These are phyloP conservation scores for Talaromyces marneffei DNA, from an alignment of 2,329 filamentous ascomycete species.

Conservation along the genomic window DNA sequence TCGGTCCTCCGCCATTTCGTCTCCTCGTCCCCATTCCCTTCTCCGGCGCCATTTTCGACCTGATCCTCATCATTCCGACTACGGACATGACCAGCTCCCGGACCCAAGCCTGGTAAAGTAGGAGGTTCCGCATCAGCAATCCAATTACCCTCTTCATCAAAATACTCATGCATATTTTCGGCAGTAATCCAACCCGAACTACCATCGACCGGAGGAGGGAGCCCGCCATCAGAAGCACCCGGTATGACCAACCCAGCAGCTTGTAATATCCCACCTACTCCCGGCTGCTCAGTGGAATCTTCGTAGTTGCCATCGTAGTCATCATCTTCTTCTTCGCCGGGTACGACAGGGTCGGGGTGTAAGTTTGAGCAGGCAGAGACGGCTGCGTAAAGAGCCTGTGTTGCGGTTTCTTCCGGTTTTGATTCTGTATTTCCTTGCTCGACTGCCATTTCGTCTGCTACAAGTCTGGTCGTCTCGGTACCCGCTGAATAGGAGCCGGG, in stretches of 20 bases:
- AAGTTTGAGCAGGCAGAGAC: slow-evolving; percentile 46
- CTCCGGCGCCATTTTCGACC: slow-evolving; percentile 39
- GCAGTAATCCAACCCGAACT: slow-evolving; percentile 64
- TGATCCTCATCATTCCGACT: slow-evolving; percentile 53
- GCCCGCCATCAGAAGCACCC: slow-evolving; percentile 30
- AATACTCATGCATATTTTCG: slow-evolving; percentile 80
- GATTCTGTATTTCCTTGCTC: slow-evolving; percentile 18
- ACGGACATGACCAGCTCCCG: slow-evolving; percentile 61
- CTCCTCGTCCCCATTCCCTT: slow-evolving; percentile 42
- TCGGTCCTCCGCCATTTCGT: slow-evolving; percentile 51
- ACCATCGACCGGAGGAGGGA: slow-evolving; percentile 45
- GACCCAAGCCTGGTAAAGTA: slow-evolving; percentile 33
- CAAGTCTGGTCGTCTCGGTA: slow-evolving; percentile 9
- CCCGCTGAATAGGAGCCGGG: slow-evolving; percentile 15
- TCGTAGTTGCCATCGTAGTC: slow-evolving; percentile 30
- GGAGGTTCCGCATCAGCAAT: slow-evolving; percentile 48
- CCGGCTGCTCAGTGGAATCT: slow-evolving; percentile 21
- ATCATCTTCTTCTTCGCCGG: slow-evolving; percentile 31
- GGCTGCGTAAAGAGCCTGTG: slow-evolving; percentile 39
- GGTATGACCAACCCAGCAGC: slow-evolving; percentile 31
- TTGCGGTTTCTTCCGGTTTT: slow-evolving; percentile 33
- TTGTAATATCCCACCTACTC: slow-evolving; percentile 27
- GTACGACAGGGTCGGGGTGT: slow-evolving; percentile 41
- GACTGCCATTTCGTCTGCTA: slow-evolving; percentile 20
- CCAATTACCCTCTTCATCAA: slow-evolving; percentile 77